phyloP scores from a whole-genome alignment of 805 yeast species.

The Saccharomycopsis javanensis region DNA sequence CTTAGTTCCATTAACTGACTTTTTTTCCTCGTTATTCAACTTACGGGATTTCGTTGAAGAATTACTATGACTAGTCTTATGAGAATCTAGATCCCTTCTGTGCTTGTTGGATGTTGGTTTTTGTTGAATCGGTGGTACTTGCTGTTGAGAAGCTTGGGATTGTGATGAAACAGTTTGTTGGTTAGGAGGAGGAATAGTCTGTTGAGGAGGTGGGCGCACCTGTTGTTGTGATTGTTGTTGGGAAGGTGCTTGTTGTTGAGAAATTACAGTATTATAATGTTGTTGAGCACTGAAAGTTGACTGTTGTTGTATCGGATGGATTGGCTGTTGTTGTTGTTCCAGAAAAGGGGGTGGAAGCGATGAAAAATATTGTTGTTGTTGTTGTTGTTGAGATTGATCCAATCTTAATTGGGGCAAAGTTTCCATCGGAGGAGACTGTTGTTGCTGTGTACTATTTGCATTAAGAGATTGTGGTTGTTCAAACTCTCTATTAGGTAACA shows the following conservation, averaged over 20 bases:
- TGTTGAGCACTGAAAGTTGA: slow-evolving; percentile 8
- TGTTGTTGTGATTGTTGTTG: slow-evolving; percentile 17
- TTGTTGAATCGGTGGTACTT: slow-evolving; percentile 20
- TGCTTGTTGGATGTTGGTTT: slow-evolving; percentile 10
- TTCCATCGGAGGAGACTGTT: slow-evolving; percentile 1
- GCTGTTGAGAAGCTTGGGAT: slow-evolving; percentile 19
- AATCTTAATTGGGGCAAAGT: slow-evolving; percentile 10
- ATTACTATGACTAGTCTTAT: slow-evolving; percentile 3
- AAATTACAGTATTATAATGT: background rate
- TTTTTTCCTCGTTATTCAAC: slow-evolving; percentile 20
- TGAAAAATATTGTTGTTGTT: slow-evolving; percentile 1
- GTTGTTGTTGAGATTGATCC: slow-evolving; percentile 1
- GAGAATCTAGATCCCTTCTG: slow-evolving; percentile 1
- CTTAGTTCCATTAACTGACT: slow-evolving; percentile 17
- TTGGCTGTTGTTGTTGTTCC: slow-evolving; percentile 4
- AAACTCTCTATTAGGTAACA: slow-evolving; percentile 40
- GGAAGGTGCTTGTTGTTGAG: slow-evolving; percentile 16
- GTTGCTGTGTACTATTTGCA: slow-evolving; percentile 1
- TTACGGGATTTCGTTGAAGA: slow-evolving; percentile 10
- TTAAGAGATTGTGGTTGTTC: slow-evolving; percentile 11
- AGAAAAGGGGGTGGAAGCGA: slow-evolving; percentile 4
- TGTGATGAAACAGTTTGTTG: slow-evolving; percentile 21
- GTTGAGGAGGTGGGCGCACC: slow-evolving; percentile 16
- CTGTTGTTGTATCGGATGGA: slow-evolving; percentile 4
- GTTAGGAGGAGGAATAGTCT: slow-evolving; percentile 14